Percentiles rank a stretch among this genome's conserved stretches.
phyloP scores from a whole-genome alignment of 2,329 filamentous ascomycete species.

The Claviceps lovelessii region DNA sequence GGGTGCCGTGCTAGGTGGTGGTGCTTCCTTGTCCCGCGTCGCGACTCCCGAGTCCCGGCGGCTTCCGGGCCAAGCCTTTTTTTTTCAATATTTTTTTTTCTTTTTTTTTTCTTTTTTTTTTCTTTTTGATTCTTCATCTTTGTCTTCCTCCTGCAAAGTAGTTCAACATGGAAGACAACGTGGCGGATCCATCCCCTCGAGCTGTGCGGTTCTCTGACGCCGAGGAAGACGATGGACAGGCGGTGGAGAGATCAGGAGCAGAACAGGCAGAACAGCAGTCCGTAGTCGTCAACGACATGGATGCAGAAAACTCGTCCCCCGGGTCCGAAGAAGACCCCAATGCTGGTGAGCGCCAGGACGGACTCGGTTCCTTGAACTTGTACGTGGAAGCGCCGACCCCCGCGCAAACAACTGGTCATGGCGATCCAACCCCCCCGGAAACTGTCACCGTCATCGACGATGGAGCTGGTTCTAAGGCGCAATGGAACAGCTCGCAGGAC shows the following conservation, averaged over 20 bases:
- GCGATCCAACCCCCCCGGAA: constrained; percentile 27
- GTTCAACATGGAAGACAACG: constrained; percentile 7
- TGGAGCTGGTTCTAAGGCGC: constrained; percentile 18
- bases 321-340: constrained; percentile 26
- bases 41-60: background rate
- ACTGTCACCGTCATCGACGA: constrained; percentile 29
- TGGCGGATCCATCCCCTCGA: constrained; percentile 38
- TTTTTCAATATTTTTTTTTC: background rate
- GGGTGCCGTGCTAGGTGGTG: constrained; percentile 2
- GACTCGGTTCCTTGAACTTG: constrained; percentile 27
- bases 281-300: constrained; percentile 11
- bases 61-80: background rate
- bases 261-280: constrained; percentile 24
- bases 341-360: constrained; percentile 35
- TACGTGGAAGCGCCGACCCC: constrained; percentile 25
- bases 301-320: constrained; percentile 14
- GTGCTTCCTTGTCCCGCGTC: background rate
- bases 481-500: constrained; percentile 21
- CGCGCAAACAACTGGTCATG: constrained; percentile 26
- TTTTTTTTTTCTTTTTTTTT: background rate
- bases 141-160: background rate
- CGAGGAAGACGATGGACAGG: constrained; percentile 30
- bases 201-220: constrained; percentile 41
- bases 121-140: no score
- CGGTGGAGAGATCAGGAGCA: constrained; percentile 27